Evolutionary conservation across 169 alveolate species (phyloP).

Genomic region (Babesia caballi): DNA sequence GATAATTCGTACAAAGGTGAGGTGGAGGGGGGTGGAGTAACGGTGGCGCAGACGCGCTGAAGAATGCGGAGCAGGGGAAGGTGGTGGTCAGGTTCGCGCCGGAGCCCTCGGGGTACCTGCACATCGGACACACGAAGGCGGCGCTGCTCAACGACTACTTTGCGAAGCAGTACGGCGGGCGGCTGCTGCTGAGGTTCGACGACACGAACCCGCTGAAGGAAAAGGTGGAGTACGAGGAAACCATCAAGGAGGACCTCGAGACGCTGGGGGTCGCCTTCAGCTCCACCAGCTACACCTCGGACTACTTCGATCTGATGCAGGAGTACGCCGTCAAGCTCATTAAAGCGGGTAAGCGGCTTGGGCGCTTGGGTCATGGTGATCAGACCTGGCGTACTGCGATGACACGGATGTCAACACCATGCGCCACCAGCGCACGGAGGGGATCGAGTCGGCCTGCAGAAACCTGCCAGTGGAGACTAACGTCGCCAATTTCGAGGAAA

Average conservation of each 20-base stretch:
- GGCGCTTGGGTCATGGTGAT: background rate
- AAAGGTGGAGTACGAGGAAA: constrained; percentile 91
- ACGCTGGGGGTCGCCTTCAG: constrained; percentile 87
- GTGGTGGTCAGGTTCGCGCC: constrained; percentile 99
- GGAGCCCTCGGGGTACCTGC: constrained; percentile 99
- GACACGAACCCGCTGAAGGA: constrained; percentile 98
- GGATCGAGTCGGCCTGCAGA: constrained; percentile 87
- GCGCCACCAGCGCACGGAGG: constrained; percentile 95
- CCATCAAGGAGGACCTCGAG: constrained; percentile 89
- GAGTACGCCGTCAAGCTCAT: constrained; percentile 85
- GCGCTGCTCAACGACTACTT: constrained; percentile 93
- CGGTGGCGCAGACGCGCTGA: constrained; percentile 75
- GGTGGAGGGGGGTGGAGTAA: background rate
- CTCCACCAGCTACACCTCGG: constrained; percentile 91
- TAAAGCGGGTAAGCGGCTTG: constrained; percentile 63
- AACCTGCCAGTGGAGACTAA: constrained; percentile 87
- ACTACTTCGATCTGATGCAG: constrained; percentile 88
- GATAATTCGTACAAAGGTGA: constrained; percentile 60
- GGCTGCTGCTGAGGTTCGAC: constrained; percentile 88
- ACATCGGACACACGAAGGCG: constrained; percentile 99
- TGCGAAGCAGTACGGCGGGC: constrained; percentile 93
- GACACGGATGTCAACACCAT: constrained; percentile 93
- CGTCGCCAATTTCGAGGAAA: constrained; percentile 86
- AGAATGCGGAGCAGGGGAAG: constrained; percentile 91
- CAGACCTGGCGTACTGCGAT: constrained; percentile 94